phyloP scores from a whole-genome alignment of 495 filamentous ascomycete genomes.

The Aspergillus campestris region DNA sequence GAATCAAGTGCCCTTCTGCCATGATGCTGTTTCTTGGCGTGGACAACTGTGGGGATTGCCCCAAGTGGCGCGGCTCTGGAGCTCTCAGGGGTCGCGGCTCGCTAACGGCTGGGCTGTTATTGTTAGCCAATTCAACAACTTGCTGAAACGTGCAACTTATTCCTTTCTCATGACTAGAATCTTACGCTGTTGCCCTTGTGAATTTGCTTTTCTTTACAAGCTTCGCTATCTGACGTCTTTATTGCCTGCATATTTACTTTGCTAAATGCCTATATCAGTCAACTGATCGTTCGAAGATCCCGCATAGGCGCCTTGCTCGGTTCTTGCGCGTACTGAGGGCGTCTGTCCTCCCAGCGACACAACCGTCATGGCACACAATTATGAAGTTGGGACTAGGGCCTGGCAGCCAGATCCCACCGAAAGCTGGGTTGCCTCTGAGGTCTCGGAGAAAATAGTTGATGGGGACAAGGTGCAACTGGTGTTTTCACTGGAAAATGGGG shows the following conservation, averaged over 20 bases:
- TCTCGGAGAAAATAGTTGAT: constrained; percentile 74
- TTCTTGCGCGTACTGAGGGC: constrained; percentile 1
- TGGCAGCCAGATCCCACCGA: constrained; percentile 96
- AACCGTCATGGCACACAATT: constrained; percentile 77
- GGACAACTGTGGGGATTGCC: constrained; percentile 13
- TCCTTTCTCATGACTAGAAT: constrained; percentile 2
- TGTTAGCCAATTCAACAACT: constrained; percentile 24
- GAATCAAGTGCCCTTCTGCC: not conserved
- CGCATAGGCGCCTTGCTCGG: constrained; percentile 8
- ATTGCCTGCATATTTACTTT: constrained; percentile 3
- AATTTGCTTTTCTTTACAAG: not conserved
- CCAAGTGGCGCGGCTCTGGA: constrained; percentile 34
- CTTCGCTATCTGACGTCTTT: constrained; percentile 1
- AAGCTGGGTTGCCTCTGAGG: constrained; percentile 95
- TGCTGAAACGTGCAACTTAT: constrained; percentile 12
- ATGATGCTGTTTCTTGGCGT: constrained; percentile 11
- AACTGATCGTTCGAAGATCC: constrained; percentile 3
- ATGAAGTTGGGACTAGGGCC: constrained; percentile 93
- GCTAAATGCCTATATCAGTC: constrained; percentile 7
- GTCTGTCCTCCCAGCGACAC: not conserved
- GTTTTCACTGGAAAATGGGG: constrained; percentile 84
- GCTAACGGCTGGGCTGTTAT: constrained; percentile 22
- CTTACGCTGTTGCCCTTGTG: not conserved
- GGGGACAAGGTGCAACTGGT: constrained; percentile 80
- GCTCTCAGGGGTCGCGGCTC: constrained; percentile 36